These are phyloP conservation scores for Cordyceps fumosorosea DNA, from an alignment of 2,329 filamentous ascomycete genomes.

Conservation along the genomic window DNA sequence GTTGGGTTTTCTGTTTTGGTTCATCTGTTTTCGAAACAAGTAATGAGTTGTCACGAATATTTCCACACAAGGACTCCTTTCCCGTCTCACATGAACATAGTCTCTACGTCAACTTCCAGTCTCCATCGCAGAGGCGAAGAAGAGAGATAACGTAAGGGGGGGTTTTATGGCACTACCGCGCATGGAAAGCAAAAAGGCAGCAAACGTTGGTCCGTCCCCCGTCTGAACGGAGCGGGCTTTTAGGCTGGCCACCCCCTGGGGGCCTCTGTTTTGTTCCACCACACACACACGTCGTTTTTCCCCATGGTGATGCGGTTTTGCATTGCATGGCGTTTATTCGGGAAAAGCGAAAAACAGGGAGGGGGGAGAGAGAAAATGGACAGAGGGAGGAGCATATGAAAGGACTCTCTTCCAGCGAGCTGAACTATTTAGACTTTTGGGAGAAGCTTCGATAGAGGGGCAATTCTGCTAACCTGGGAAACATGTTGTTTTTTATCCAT, in stretches of 20 bases:
- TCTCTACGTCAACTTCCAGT: too few relatives aligned
- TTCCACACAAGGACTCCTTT: too few relatives aligned
- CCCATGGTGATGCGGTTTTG: constrained; percentile 15
- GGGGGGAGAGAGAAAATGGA: neutral
- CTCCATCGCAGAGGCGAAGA: too few relatives aligned
- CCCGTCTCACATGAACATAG: too few relatives aligned
- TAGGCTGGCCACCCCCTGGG: too few relatives aligned
- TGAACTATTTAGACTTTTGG: neutral
- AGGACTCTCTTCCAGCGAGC: neutral
- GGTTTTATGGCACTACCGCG: too few relatives aligned
- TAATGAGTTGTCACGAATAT: neutral
- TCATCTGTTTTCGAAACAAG: neutral
- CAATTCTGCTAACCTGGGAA: constrained; percentile 10
- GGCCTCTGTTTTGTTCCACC: neutral
- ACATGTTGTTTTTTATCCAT: neutral
- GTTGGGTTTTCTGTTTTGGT: neutral
- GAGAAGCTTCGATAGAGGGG: neutral
- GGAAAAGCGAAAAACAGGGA: constrained; percentile 22
- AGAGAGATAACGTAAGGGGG: too few relatives aligned
- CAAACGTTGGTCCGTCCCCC: too few relatives aligned
- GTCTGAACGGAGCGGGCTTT: too few relatives aligned
- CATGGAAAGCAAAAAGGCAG: too few relatives aligned
- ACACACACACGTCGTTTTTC: neutral
- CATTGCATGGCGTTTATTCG: constrained; percentile 21
- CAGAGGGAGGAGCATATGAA: neutral